Evolutionary conservation across 495 filamentous ascomycete species (phyloP), one percentile per base, ranked within the genome.

Genomic region (Penicillium coprophilum): DNA sequence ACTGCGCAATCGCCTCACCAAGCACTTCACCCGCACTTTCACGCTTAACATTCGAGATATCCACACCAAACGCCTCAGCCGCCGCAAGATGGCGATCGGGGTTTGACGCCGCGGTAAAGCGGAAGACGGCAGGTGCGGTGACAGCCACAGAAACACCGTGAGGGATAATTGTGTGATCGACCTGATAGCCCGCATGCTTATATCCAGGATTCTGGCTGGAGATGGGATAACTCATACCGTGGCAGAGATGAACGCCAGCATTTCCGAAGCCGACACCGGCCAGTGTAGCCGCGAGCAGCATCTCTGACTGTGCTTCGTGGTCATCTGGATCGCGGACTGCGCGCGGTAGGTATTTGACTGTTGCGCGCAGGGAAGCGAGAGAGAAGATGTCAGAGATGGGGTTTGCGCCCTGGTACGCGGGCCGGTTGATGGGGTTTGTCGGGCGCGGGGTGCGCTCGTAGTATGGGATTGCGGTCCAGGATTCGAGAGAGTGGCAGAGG

Each of bases 181-280:
- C 85, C 1, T 84, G 72, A 71, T 98, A 98, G 10, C 94, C 95
- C 2, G 77, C 68, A 64, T 98, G 94, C 64, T 84, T 84, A 69
- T 97, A 96, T 7, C 86, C 88, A 0, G 90, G 91, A 65, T 97
- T 97, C 67, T 95, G 91, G 36, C 90, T 87, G 23, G 90, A 92
- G 61, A 97, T 94, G 6, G 93, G 93, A 69, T 98, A 98, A 36
- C 85, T 89, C 92, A 97, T 96, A 53, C 92, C 94, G 66, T 98
- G 94, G 74, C 94, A 98, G 6, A 98, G 78, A 75, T 98, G 94
- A 2, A 98, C 94, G 36, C 94, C 94, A 1, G 94, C 94, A 67
- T 98, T 98, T 24, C 94, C 94, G 72, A 97, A 98, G 0, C 94
- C 94, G 2, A 98, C 91, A 13, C 94, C 94, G 0, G 94, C 94